These are phyloP conservation scores for Trichoderma atroviride DNA, from an alignment of 2,329 filamentous ascomycete species.

Conservation along the genomic window DNA sequence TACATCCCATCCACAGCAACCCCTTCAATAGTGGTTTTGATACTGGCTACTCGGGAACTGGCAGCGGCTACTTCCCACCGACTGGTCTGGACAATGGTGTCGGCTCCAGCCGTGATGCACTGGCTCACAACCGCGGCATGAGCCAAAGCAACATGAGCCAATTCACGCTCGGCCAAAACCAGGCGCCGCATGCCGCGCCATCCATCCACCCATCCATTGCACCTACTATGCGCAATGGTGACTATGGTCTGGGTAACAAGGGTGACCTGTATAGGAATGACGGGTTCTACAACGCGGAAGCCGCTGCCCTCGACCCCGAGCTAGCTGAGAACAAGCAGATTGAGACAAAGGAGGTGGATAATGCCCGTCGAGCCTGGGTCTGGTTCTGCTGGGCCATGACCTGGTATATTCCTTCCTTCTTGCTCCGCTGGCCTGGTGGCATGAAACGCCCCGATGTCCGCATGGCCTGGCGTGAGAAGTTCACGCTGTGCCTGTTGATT, in stretches of 20 bases:
- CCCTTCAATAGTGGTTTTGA: slow-evolving; percentile 58
- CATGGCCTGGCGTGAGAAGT: slow-evolving; percentile 95
- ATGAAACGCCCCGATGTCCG: slow-evolving; percentile 98
- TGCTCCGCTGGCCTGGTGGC: slow-evolving; percentile 78
- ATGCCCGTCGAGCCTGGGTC: slow-evolving; percentile 75
- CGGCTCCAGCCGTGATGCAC: slow-evolving; percentile 72
- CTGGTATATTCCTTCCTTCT: slow-evolving; percentile 90
- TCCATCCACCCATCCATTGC: slow-evolving; percentile 69
- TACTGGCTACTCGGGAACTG: slow-evolving; percentile 68
- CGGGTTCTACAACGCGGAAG: slow-evolving; percentile 72
- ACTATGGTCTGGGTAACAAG: slow-evolving; percentile 87
- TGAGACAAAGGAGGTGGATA: slow-evolving; percentile 66
- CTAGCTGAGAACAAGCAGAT: slow-evolving; percentile 76
- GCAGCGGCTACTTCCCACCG: slow-evolving; percentile 70
- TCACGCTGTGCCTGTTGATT: slow-evolving; percentile 82
- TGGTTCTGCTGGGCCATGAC: slow-evolving; percentile 81
- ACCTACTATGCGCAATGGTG: slow-evolving; percentile 66
- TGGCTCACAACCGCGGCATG: slow-evolving; percentile 62
- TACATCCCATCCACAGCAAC: slow-evolving; percentile 50
- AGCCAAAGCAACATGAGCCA: slow-evolving; percentile 61
- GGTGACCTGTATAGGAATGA: slow-evolving; percentile 77
- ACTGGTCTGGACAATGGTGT: slow-evolving; percentile 62
- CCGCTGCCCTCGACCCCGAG: slow-evolving; percentile 70
- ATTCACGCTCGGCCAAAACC: slow-evolving; percentile 50
- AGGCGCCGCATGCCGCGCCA: slow-evolving; percentile 48